phyloP scores from a whole-genome alignment of 1,139 yeast species.

The Candida buenavistaensis region DNA sequence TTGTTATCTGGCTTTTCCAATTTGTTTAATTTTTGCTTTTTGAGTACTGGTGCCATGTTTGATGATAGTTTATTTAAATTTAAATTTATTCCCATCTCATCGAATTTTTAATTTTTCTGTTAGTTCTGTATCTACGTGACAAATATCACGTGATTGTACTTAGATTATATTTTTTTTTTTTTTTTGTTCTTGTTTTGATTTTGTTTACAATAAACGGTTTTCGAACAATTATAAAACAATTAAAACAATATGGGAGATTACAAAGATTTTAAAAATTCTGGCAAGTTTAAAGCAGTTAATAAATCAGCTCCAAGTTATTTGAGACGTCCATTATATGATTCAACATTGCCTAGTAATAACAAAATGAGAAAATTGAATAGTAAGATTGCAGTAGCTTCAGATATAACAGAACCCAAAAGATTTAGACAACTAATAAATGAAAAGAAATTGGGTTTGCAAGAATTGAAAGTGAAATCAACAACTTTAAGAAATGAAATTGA shows the following conservation, averaged over 20 bases:
- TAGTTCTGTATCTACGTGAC: too few species aligned
- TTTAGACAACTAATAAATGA: slow-evolving; percentile 11
- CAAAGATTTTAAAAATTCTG: too few species aligned
- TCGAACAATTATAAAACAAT: neutral
- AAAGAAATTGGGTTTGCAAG: slow-evolving; percentile 14
- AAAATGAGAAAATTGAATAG: slow-evolving; percentile 10
- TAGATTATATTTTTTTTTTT: too few species aligned
- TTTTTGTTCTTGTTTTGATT: slow-evolving; percentile 1
- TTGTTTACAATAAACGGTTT: slow-evolving; percentile 6
- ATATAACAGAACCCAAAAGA: slow-evolving; percentile 4
- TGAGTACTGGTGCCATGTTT: slow-evolving; percentile 9
- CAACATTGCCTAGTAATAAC: neutral
- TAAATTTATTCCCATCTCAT: too few species aligned
- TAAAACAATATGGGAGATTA: too few species aligned
- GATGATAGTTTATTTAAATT: neutral
- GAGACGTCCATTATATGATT: neutral
- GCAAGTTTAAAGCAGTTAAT: neutral
- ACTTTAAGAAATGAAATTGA: slow-evolving; percentile 40
- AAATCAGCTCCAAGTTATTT: neutral
- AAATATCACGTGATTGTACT: too few species aligned
- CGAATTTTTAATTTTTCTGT: too few species aligned
- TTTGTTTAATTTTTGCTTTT: slow-evolving; percentile 15
- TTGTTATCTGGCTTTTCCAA: slow-evolving; percentile 9
- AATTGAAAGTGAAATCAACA: slow-evolving; percentile 23
- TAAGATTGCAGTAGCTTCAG: neutral